Evolutionary conservation across 179 eudicot species (phyloP), one percentile per base, ranked within the genome.

Genomic region (Spergularia azorica): DNA sequence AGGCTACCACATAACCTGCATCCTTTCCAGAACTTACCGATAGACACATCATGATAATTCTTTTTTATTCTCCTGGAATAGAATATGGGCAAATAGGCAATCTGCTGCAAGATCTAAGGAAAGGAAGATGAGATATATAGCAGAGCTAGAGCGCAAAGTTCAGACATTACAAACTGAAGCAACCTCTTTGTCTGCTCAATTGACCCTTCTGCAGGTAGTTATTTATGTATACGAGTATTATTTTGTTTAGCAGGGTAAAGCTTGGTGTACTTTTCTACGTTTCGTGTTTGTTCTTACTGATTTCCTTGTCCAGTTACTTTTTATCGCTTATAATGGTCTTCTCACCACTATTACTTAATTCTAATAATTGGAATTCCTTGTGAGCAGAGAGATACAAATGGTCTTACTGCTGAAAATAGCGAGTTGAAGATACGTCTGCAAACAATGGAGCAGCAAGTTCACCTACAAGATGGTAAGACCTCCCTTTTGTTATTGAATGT

Each of bases 81-180:
- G 98, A 87, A 88, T 92, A 63, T 94, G 98, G 98, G 98, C 98
- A 9, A 94, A 94, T 79, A 87, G 98, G 87, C 98, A 94, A 80
- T 94, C 97, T 69, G 98, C 98, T 76, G 96, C 95, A 74, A 89
- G 97, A 84, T 94, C 97, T 16, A 94, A 94, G 82, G 98, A 94
- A 88, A 89, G 98, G 87, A 92, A 94, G 85, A 94, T 92, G 97
- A 84, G 97, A 77, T 92, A 94, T 81, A 92, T 92, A 77, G 86
- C 92, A 70, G 98, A 94, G 86, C 92, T 94, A 77, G 98, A 94
- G 83, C 89, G 95, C 83, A 94, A 89, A 79, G 89, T 94, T 43
- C 97, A 92, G 71, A 84, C 96, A 9, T 79, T 94, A 83, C 98
- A 94, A 85, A 90, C 94, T 10, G 97, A 94, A 85, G 90, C 97